A percentile compares a stretch with the other conserved stretches of the same genome.
Evolutionary conservation across 345 rosid species (phyloP).

Genomic region (Brassica incana): DNA sequence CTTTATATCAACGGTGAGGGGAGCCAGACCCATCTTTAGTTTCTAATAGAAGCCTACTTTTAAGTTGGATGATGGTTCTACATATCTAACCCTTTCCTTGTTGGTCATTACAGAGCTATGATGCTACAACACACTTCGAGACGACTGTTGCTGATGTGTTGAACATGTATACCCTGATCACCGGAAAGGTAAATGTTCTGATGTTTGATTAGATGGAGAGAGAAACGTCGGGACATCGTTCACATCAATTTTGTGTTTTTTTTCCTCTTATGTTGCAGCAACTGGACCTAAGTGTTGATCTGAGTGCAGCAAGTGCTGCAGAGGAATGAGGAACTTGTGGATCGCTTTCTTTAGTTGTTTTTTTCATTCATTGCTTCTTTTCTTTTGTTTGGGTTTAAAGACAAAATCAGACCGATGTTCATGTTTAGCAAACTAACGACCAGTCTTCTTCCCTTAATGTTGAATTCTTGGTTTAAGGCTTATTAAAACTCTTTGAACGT

Average conservation of each 20-base stretch:
- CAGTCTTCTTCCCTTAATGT: not conserved
- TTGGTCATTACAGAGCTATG: constrained; percentile 40
- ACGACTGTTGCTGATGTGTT: constrained; percentile 44
- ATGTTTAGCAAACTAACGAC: not conserved
- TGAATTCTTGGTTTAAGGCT: not conserved
- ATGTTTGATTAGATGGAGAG: not conserved
- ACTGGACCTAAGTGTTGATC: constrained; percentile 44
- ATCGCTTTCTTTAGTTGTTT: constrained; percentile 1
- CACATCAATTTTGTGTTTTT: not conserved
- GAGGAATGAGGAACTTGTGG: constrained; percentile 30
- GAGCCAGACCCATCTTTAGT: not conserved
- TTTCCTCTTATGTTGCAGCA: constrained; percentile 25
- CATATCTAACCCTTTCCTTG: not conserved
- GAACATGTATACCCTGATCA: constrained; percentile 43
- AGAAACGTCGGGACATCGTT: not conserved
- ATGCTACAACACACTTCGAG: constrained; percentile 48
- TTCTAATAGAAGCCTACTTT: not conserved
- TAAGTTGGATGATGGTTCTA: not conserved
- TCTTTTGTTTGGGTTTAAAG: not conserved
- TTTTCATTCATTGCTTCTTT: not conserved
- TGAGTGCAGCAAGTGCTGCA: constrained; percentile 46
- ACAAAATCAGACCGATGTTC: constrained; percentile 5
- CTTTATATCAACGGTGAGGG: constrained; percentile 78
- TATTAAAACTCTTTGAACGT: not conserved
- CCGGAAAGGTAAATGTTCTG: constrained; percentile 42